Percentiles rank a stretch among this genome's conserved stretches.
phyloP scores from a whole-genome alignment of 1,139 yeast genomes.

The Blastobotrys capitulatus region DNA sequence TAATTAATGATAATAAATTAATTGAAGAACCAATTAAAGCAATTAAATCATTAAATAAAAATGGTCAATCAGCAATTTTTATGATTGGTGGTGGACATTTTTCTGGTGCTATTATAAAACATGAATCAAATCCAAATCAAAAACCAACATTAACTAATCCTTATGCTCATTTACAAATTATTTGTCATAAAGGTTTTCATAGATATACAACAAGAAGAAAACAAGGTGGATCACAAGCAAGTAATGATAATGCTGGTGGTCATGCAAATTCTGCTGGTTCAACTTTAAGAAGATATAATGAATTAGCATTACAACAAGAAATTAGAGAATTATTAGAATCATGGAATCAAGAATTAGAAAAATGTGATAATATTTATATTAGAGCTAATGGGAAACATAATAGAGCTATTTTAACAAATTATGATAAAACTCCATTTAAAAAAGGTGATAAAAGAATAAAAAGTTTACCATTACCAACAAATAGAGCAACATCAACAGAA shows the following conservation, averaged over 20 bases:
- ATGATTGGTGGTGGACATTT: slow-evolving; percentile 99
- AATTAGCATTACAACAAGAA: slow-evolving; percentile 73
- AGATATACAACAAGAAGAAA: slow-evolving; percentile 93
- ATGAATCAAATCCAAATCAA: slow-evolving; percentile 52
- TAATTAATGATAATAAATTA: slow-evolving; percentile 45
- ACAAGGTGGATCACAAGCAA: slow-evolving; percentile 96
- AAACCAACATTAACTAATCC: slow-evolving; percentile 33
- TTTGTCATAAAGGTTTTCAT: slow-evolving; percentile 83
- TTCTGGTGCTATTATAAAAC: slow-evolving; percentile 90
- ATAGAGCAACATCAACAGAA: slow-evolving; percentile 79
- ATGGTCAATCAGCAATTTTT: slow-evolving; percentile 60
- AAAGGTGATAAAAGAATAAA: slow-evolving; percentile 32
- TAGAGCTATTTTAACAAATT: slow-evolving; percentile 61
- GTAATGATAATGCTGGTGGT: slow-evolving; percentile 87
- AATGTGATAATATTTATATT: slow-evolving; percentile 67
- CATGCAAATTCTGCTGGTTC: slow-evolving; percentile 98
- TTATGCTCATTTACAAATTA: slow-evolving; percentile 43
- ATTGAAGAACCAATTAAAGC: slow-evolving; percentile 40
- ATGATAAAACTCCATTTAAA: slow-evolving; percentile 44
- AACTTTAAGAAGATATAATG: slow-evolving; percentile 80
- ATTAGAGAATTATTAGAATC: slow-evolving; percentile 57
- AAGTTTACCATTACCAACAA: slow-evolving; percentile 81
- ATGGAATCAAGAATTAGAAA: slow-evolving; percentile 56
- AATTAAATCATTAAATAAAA: slow-evolving; percentile 34
- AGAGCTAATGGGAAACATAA: slow-evolving; percentile 78